A percentile compares a stretch with the other conserved stretches of the same genome.
Evolutionary conservation across 352 stramenopile species (phyloP).

Genomic region (Pythium apleroticum): DNA sequence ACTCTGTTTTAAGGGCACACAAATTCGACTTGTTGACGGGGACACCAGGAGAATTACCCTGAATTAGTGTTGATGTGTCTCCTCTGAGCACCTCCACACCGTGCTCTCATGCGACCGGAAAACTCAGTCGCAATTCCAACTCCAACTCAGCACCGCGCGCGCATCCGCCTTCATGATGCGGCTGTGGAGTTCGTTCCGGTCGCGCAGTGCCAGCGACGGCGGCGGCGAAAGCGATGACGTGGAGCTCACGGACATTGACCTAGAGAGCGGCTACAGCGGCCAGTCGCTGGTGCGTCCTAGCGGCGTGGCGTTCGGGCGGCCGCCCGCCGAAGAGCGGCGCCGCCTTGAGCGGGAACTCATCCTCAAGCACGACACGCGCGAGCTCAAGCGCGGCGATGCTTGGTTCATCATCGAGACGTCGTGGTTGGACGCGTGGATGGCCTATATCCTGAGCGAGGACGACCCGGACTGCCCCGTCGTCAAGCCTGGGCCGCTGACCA

Average conservation of each 20-base stretch:
- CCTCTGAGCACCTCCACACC: background rate
- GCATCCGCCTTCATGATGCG: too few relatives aligned
- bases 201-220: conserved; percentile 11
- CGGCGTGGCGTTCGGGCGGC: conserved; percentile 24
- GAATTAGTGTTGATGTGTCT: background rate
- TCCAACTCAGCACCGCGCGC: background rate
- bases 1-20: background rate
- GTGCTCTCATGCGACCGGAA: background rate
- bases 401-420: conserved; percentile 79
- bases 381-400: conserved; percentile 65
- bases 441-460: conserved; percentile 67
- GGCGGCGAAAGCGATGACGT: conserved; percentile 14
- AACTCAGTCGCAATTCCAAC: background rate
- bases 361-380: conserved; percentile 60
- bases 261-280: conserved; percentile 27
- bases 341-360: conserved; percentile 63
- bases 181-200: conserved; percentile 28
- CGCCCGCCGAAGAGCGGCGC: conserved; percentile 31
- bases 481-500: conserved; percentile 62
- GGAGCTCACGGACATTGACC: conserved; percentile 27
- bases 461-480: conserved; percentile 47
- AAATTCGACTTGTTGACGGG: too few relatives aligned
- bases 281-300: conserved; percentile 4
- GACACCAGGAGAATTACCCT: background rate
- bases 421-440: conserved; percentile 83